These are phyloP conservation scores for Falciphora oryzae DNA, from an alignment of 2,329 filamentous ascomycete genomes.

Conservation along the genomic window DNA sequence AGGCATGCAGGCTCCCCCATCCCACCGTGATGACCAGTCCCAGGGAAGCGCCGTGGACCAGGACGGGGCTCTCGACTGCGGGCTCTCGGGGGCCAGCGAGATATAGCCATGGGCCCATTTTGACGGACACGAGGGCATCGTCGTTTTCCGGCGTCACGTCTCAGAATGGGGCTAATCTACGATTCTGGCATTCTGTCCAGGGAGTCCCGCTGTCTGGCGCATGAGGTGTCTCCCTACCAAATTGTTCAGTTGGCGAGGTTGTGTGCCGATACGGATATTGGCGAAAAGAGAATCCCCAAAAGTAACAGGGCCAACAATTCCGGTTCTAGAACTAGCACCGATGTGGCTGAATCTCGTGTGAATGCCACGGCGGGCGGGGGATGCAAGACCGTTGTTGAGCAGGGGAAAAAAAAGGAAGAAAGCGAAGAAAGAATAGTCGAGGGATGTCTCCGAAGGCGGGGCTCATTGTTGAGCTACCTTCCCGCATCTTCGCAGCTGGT, in stretches of 20 bases:
- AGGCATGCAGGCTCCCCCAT: background rate
- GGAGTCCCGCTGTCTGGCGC: too few species aligned
- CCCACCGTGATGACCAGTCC: background rate
- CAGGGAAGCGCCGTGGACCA: background rate
- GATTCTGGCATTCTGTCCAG: background rate
- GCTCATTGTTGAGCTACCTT: background rate
- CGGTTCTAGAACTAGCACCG: too few species aligned
- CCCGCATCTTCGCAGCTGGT: background rate
- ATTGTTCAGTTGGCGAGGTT: too few species aligned
- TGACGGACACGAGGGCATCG: background rate
- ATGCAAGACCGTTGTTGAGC: background rate
- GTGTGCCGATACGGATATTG: too few species aligned
- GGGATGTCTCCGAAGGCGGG: background rate
- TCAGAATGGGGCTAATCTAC: background rate
- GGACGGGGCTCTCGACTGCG: background rate
- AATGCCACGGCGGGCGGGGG: background rate
- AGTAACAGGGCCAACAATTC: too few species aligned
- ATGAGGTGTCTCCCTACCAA: too few species aligned
- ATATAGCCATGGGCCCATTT: background rate
- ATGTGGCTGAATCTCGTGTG: background rate
- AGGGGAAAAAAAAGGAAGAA: background rate
- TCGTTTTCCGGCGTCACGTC: too few species aligned
- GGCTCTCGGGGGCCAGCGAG: background rate
- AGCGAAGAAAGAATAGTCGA: background rate
- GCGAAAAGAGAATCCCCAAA: too few species aligned